Evolutionary conservation across 106 monocot genomes (phyloP), one percentile per base, ranked within the genome.

Genomic region (Alisma plantagoaquatica): DNA sequence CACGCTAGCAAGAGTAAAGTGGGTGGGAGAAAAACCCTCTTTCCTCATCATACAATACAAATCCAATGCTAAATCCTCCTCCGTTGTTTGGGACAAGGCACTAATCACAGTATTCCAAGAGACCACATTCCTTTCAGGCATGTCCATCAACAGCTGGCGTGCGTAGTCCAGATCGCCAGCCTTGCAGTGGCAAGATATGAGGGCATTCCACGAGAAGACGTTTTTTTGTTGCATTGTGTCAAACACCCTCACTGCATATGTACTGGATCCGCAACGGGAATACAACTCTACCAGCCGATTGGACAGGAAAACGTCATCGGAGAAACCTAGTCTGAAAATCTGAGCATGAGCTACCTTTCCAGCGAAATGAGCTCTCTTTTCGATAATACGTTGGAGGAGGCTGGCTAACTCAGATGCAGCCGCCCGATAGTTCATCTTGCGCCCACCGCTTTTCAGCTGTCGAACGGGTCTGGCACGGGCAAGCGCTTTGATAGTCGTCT

Each of bases 261-360:
- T 20, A 3, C 57, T 35, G 43, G 35, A 55, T 22, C 49, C 33
- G 56, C 66, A 72, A n/a, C 43, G 62, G 2, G 83, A 35, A 66
- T 94, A 94, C 64, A 78, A 66, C 49, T 94, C 83, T 27, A 94
- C 53, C 58, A 87, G 69, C 57, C 83, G 80, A 63, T 94, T 94
- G 43, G 53, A 75, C 57, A 94, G 77, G 75, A 87, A 94, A 61
- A 70, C 75, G 64, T 94, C 81, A 41, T 20, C 8, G 29, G 67
- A 73, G 67, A 81, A 54, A 24, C 74, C 69, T 31, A 31, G 49
- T 25, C 62, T 41, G 56, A 87, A 31, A 31, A 75, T 52, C 25
- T 65, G 71, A n/a, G 83, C 83, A 48, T 94, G 93, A 66, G 76
- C 43, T 56, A 68, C 46, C 55, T 71, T 86, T 27, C 73, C 73